Conservation (phyloP, 2,329 filamentous ascomycete species). For the Juglanconis oblonga region DNA sequence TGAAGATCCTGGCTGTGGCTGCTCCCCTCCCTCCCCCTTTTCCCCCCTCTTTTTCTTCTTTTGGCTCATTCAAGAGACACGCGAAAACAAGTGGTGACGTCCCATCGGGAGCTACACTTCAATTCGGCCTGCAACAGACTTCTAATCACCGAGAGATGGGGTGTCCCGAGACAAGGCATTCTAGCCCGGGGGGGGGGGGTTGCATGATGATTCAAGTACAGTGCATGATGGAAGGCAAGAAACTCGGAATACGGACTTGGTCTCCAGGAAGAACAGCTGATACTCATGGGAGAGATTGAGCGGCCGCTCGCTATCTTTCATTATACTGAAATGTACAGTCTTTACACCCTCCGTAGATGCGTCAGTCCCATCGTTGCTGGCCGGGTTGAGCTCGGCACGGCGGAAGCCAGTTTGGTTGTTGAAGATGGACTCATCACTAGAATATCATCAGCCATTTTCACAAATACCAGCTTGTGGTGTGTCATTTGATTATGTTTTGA, state of each 20-base stretch:
- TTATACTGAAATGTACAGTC: slow-evolving; percentile 60
- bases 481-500: neutral
- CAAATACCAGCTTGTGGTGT: too few relatives aligned
- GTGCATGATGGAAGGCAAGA: too few relatives aligned
- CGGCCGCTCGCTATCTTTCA: slow-evolving; percentile 47
- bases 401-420: slow-evolving; percentile 58
- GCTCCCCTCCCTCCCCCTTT: too few relatives aligned
- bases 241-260: neutral
- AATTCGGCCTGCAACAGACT: too few relatives aligned
- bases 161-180: too few relatives aligned
- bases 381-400: slow-evolving; percentile 54
- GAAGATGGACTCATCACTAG: slow-evolving; percentile 56
- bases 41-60: too few relatives aligned
- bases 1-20: too few relatives aligned
- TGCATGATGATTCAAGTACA: too few relatives aligned
- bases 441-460: neutral
- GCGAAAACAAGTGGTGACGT: neutral
- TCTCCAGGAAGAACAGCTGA: slow-evolving; percentile 51
- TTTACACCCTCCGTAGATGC: slow-evolving; percentile 51
- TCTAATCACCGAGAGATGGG: too few relatives aligned
- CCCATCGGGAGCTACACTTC: too few relatives aligned
- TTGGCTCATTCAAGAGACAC: neutral
- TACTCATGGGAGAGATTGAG: slow-evolving; percentile 62
- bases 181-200: too few relatives aligned
- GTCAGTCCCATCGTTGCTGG: slow-evolving; percentile 50